A percentile compares a stretch with the other conserved stretches of the same genome.
Conservation (phyloP, 2,329 filamentous ascomycete genomes). For the Delphinella strobiligena region DNA sequence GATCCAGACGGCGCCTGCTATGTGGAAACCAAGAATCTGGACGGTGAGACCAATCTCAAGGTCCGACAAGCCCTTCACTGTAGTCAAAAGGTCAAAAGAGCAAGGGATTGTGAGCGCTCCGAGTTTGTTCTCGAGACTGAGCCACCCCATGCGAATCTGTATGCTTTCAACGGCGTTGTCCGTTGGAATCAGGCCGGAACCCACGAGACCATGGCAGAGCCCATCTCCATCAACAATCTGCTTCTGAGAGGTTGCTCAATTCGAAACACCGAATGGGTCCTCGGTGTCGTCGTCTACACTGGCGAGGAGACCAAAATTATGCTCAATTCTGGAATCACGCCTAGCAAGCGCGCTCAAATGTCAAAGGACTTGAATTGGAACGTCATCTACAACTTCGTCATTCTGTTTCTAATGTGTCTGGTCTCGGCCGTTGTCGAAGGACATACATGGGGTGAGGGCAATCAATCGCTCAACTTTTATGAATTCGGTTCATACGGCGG, state of each 20-base stretch:
- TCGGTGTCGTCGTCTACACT: constrained; percentile 88
- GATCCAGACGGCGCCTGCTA: constrained; percentile 92
- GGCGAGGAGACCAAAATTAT: constrained; percentile 98
- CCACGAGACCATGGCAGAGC: constrained; percentile 71
- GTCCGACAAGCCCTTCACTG: constrained; percentile 84
- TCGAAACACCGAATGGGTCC: constrained; percentile 89
- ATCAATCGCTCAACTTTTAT: constrained; percentile 69
- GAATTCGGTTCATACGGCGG: constrained; percentile 65
- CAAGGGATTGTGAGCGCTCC: constrained; percentile 79
- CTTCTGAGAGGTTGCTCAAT: constrained; percentile 87
- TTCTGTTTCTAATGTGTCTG: constrained; percentile 82
- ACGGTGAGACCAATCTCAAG: constrained; percentile 96
- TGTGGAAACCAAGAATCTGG: constrained; percentile 94
- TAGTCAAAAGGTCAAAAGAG: constrained; percentile 71
- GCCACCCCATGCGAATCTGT: constrained; percentile 81
- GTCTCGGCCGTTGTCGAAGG: constrained; percentile 77
- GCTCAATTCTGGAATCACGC: constrained; percentile 93
- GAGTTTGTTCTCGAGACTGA: constrained; percentile 87
- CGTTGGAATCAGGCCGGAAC: constrained; percentile 69
- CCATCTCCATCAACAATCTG: constrained; percentile 89
- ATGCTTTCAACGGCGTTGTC: constrained; percentile 84
- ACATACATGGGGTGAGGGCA: constrained; percentile 60
- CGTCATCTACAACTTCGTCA: constrained; percentile 88
- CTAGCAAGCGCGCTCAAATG: constrained; percentile 83
- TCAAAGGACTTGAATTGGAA: constrained; percentile 94